These are phyloP conservation scores for Musa acuminata DNA, from an alignment of 176 grass and related monocot genomes.

Conservation along the genomic window DNA sequence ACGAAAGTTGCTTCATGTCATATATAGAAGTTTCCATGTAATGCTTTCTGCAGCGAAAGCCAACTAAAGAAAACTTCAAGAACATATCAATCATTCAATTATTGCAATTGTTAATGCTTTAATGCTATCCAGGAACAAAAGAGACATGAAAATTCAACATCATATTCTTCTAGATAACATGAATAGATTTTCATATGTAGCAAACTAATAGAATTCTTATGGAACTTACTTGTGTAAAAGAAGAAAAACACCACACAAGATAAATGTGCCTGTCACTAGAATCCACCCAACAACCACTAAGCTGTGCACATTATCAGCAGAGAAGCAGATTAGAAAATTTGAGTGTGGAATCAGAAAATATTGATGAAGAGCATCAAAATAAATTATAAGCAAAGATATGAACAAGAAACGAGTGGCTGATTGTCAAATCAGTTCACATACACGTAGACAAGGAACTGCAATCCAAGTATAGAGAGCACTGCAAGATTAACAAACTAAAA, in stretches of 20 bases:
- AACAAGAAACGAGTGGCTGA: neutral
- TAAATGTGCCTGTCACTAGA: slow-evolving; percentile 46
- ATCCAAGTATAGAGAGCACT: slow-evolving; percentile 76
- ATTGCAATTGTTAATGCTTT: no score
- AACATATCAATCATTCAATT: no score
- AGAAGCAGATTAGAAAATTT: neutral
- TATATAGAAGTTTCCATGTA: no score
- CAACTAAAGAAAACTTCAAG: no score
- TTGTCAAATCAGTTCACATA: slow-evolving; percentile 30
- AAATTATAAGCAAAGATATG: no score
- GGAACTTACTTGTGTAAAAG: slow-evolving; percentile 73
- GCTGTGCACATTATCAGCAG: slow-evolving; percentile 18
- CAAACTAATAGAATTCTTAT: neutral
- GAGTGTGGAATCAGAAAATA: neutral
- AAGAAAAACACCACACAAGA: slow-evolving; percentile 51
- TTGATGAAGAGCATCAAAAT: no score
- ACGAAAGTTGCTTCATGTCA: no score
- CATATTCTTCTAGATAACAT: neutral
- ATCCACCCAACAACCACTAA: slow-evolving; percentile 71
- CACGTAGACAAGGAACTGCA: slow-evolving; percentile 65
- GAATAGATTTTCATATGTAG: no score
- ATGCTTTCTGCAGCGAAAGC: no score
- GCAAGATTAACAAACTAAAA: slow-evolving; percentile 12
- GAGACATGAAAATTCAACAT: neutral
- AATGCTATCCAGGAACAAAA: no score